Evolutionary conservation across 495 filamentous ascomycete species (phyloP), one percentile per base, ranked within the genome.

Genomic region (Aspergillus leporis): DNA sequence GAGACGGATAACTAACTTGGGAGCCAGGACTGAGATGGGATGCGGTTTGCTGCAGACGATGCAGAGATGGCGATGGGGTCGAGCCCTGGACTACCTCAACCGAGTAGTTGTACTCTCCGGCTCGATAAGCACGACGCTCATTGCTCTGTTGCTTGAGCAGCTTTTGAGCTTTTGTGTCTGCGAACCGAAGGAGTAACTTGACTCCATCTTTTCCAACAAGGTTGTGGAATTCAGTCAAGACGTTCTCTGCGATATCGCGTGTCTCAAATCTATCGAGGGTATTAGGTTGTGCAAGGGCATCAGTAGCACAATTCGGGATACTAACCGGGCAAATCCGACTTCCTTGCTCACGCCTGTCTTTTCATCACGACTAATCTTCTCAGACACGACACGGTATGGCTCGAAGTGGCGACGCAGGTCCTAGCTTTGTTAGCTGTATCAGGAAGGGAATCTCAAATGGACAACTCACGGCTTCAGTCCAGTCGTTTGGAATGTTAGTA

Each of bases 161-260:
- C 80, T 98, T 99, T 74, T 99, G 94, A 54, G 91, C 89, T 40
- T 92, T 89, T 30, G 95, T 98, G 70, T 99, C 94, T 52, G 94
- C 93, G 70, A 94, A 98, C 53, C 94, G 93, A 64, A 99, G 88
- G 74, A 97, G 90, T 68, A 99, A 84, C 55, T 89, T 83, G 36
- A 92, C 83, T 31, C 83, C 83, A 64, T 93, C 87, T 41, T 88
- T 85, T 50, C 81, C 82, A 61, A 86, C 77, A 30, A 79, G 66
- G 55, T 83, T 85, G 74, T 96, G 89, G 74, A 89, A 99, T 40
- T 90, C 87, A 58, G 76, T 73, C 72, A 99, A 88, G 55, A 98
- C 84, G 54, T 88, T 83, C 61, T 97, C 91, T 58, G 94, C 97
- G 55, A 91, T 82, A 0, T 93, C 89, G 34, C 91, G 94, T 57